Conservation (phyloP, 2,329 filamentous ascomycete species). For the Colletotrichum sp. region DNA sequence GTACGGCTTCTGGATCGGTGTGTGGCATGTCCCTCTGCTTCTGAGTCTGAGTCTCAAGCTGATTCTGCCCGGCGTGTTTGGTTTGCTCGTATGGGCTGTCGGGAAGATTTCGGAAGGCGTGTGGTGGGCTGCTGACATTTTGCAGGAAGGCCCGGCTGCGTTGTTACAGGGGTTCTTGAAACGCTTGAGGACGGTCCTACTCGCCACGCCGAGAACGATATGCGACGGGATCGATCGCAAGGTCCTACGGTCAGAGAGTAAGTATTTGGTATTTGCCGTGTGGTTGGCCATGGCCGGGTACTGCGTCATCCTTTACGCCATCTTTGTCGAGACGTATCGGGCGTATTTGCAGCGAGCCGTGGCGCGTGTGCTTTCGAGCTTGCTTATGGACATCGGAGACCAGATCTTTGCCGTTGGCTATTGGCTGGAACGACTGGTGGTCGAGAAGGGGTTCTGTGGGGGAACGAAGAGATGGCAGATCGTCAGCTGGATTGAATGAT, state of each 20-base stretch:
- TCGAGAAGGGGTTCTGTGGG: not conserved
- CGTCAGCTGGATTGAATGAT: not conserved
- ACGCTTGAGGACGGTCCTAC: not conserved
- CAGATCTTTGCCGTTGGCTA: not conserved
- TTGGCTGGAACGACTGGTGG: not conserved
- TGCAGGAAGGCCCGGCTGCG: not conserved
- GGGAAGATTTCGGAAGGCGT: not conserved
- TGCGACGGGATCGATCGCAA: not conserved
- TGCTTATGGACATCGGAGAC: not conserved
- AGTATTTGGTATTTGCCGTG: conserved; percentile 13
- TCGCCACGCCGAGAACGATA: not conserved
- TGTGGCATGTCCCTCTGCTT: not conserved
- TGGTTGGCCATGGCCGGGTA: conserved; percentile 11
- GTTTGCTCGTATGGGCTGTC: not conserved
- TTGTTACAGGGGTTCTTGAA: not conserved
- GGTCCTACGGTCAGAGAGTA: not conserved
- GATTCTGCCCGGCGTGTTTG: not conserved
- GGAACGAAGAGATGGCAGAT: not conserved
- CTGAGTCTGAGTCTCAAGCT: not conserved
- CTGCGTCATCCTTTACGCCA: conserved; percentile 18
- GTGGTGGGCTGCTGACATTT: not conserved
- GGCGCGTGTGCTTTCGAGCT: not conserved
- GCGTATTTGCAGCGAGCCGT: not conserved
- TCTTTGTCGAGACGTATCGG: not conserved
- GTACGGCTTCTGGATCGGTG: conserved; percentile 8